Conservation (phyloP, 164 flowering plant genomes). For the Hamamelis virginiana region DNA sequence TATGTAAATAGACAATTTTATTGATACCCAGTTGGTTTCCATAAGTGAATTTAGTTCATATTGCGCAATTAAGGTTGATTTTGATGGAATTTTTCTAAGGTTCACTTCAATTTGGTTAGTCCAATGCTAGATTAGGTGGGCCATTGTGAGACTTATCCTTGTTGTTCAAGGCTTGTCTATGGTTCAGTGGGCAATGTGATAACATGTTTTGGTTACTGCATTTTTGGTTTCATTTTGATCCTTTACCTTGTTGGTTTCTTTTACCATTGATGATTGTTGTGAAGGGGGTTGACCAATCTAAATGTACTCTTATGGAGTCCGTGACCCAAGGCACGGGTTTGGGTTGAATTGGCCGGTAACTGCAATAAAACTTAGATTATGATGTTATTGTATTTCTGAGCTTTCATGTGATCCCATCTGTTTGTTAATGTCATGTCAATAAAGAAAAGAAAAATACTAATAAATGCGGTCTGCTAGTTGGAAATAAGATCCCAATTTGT, state of each 20-base stretch:
- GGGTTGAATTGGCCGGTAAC: not conserved
- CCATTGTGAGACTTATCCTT: not conserved
- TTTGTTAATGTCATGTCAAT: not conserved
- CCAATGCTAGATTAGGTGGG: not conserved
- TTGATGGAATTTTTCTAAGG: not conserved
- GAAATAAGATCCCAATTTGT: not conserved
- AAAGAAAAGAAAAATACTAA: not conserved
- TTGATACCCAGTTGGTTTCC: not conserved
- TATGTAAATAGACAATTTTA: not conserved
- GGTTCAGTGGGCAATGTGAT: not conserved
- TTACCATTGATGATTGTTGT: not conserved
- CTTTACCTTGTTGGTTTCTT: not conserved
- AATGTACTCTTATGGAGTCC: not conserved
- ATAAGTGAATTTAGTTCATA: not conserved
- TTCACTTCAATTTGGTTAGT: not conserved
- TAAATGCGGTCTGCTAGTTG: not conserved
- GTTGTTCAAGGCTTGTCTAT: not conserved
- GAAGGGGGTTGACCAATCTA: not conserved
- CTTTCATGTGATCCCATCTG: conserved; percentile 15
- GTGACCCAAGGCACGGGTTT: conserved; percentile 16
- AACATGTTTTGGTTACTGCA: not conserved
- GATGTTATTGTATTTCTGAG: not conserved
- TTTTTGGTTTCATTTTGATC: not conserved
- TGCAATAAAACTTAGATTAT: conserved; percentile 4
- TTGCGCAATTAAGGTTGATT: not conserved